Conservation (phyloP, 352 stramenopile species). For the Lagenidium giganteum region DNA sequence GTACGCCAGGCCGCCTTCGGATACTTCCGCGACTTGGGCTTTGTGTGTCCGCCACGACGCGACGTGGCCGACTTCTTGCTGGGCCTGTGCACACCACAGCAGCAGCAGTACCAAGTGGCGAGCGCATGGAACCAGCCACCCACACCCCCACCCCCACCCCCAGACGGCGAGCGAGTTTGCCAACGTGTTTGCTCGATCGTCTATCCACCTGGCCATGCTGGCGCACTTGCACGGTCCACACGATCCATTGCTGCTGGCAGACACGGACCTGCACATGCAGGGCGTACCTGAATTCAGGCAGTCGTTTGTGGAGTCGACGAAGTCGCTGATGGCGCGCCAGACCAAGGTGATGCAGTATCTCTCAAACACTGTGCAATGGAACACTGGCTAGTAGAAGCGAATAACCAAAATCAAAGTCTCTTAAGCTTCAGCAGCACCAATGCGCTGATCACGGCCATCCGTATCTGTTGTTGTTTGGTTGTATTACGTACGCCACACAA, state of each 20-base stretch:
- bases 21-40: not conserved
- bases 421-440: too few relatives aligned
- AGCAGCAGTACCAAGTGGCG: slow-evolving; percentile 28
- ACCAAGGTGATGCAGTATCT: too few relatives aligned
- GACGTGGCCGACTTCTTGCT: slow-evolving; percentile 2
- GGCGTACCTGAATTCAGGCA: slow-evolving; percentile 37
- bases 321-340: slow-evolving; percentile 53
- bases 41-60: not conserved
- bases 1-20: slow-evolving; percentile 25
- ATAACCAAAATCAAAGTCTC: too few relatives aligned
- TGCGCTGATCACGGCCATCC: too few relatives aligned
- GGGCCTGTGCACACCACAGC: slow-evolving; percentile 34
- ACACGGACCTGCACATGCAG: slow-evolving; percentile 45
- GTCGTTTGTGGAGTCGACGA: slow-evolving; percentile 30
- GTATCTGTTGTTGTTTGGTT: too few relatives aligned
- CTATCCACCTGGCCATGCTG: slow-evolving; percentile 28
- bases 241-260: slow-evolving; percentile 82
- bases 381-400: too few relatives aligned
- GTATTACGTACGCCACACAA: too few relatives aligned
- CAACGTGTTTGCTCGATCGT: slow-evolving; percentile 26
- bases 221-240: slow-evolving; percentile 81
- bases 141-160: slow-evolving; percentile 7
- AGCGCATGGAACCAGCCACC: not conserved
- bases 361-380: too few relatives aligned
- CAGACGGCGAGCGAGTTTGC: slow-evolving; percentile 38